Evolutionary conservation across 1,284 basidiomycete species (phyloP).

Genomic region (Vanrija pseudolonga): DNA sequence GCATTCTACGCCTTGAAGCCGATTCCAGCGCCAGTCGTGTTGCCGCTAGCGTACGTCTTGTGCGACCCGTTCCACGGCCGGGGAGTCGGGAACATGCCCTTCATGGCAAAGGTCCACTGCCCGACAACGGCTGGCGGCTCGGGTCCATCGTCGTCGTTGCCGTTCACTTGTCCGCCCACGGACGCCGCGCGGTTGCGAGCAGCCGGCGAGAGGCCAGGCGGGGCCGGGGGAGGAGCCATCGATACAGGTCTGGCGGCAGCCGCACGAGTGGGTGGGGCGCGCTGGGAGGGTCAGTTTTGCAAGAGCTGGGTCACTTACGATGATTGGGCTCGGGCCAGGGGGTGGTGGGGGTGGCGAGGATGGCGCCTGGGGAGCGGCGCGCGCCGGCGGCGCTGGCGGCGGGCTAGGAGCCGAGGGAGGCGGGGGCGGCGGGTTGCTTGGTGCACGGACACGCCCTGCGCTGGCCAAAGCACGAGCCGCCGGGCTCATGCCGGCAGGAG

Average conservation of each 20-base stretch:
- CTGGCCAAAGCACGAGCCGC: slow-evolving; percentile 25
- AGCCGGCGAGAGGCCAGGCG: slow-evolving; percentile 23
- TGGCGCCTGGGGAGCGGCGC: not conserved
- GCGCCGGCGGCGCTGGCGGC: not conserved
- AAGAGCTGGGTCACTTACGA: slow-evolving; percentile 6
- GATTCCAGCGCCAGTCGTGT: slow-evolving; percentile 36
- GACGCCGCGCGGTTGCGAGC: slow-evolving; percentile 26
- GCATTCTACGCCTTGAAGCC: slow-evolving; percentile 31
- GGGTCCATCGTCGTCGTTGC: slow-evolving; percentile 20
- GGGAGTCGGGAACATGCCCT: slow-evolving; percentile 49
- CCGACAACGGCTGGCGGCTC: slow-evolving; percentile 46
- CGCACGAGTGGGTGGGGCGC: not conserved
- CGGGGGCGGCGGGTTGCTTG: slow-evolving; percentile 10
- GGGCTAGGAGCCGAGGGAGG: not conserved
- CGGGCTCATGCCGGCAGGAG: slow-evolving; percentile 33
- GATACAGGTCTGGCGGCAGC: slow-evolving; percentile 4
- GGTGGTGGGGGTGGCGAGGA: slow-evolving; percentile 20
- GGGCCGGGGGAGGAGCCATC: slow-evolving; percentile 20
- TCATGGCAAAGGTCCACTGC: slow-evolving; percentile 48
- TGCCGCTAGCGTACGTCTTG: slow-evolving; percentile 46
- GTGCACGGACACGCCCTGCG: slow-evolving; percentile 6
- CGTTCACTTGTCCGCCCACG: slow-evolving; percentile 15
- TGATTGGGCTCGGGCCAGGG: slow-evolving; percentile 28
- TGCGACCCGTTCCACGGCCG: slow-evolving; percentile 36
- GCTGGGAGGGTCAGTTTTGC: not conserved